These are phyloP conservation scores for Dichotomocladium elegans DNA, from an alignment of 371 early-diverging fungal genomes.

Conservation along the genomic window DNA sequence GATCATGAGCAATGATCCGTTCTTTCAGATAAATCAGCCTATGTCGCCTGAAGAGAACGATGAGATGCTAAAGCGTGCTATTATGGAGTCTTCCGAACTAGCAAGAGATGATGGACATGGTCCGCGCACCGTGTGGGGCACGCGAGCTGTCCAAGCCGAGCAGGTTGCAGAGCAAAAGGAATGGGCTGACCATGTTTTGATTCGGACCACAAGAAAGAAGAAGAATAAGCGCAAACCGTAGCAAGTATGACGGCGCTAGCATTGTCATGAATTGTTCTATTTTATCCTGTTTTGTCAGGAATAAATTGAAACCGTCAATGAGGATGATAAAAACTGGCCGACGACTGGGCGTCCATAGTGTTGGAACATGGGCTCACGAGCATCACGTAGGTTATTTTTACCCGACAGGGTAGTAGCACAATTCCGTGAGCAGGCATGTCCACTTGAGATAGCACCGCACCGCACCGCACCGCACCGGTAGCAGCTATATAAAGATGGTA, in stretches of 20 bases:
- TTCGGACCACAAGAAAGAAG: conserved; percentile 31
- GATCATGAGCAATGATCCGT: conserved; percentile 48
- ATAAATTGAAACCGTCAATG: too few relatives aligned
- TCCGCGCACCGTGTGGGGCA: conserved; percentile 57
- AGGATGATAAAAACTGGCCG: too few relatives aligned
- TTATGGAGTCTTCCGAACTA: conserved; percentile 27
- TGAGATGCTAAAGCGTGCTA: conserved; percentile 22
- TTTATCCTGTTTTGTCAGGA: too few relatives aligned
- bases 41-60: conserved; percentile 26
- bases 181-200: conserved; percentile 41
- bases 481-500: too few relatives aligned
- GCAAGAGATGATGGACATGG: conserved; percentile 4
- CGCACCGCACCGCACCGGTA: too few relatives aligned
- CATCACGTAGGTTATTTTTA: too few relatives aligned
- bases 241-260: conserved; percentile 1
- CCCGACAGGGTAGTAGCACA: too few relatives aligned
- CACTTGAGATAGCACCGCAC: too few relatives aligned
- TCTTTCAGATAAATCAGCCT: conserved; percentile 42
- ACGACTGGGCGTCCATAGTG: background rate
- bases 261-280: background rate
- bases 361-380: background rate
- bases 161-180: conserved; percentile 9
- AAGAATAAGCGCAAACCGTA: conserved; percentile 7
- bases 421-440: too few relatives aligned
- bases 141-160: conserved; percentile 38